Percentiles rank a stretch among this genome's conserved stretches.
phyloP scores from a whole-genome alignment of 495 filamentous ascomycete genomes.

The Lepidopterella palustris region DNA sequence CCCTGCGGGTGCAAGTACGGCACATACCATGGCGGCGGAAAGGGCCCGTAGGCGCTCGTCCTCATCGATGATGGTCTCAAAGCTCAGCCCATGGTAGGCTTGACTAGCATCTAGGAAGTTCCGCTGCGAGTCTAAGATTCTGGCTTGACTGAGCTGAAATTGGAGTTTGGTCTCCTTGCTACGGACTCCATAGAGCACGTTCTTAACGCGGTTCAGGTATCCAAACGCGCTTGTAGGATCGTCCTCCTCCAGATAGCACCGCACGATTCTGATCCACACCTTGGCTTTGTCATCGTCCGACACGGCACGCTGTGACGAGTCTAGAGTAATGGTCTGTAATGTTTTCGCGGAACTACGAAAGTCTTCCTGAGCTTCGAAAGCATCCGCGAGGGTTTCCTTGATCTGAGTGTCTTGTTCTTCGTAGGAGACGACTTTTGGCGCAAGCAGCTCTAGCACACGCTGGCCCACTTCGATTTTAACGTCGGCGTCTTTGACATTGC shows the following conservation, averaged over 20 bases:
- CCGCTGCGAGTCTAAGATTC: conserved; percentile 84
- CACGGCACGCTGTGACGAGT: conserved; percentile 77
- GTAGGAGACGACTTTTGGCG: conserved; percentile 61
- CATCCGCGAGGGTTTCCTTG: conserved; percentile 72
- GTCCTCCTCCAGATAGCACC: conserved; percentile 90
- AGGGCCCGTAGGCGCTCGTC: conserved; percentile 79
- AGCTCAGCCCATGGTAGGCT: conserved; percentile 79
- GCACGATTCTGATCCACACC: conserved; percentile 89
- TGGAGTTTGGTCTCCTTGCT: conserved; percentile 68
- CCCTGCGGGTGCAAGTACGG: conserved; percentile 88
- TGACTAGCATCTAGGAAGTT: conserved; percentile 84
- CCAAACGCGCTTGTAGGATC: conserved; percentile 78
- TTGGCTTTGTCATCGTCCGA: conserved; percentile 67
- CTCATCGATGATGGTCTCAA: conserved; percentile 69
- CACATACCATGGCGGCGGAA: conserved; percentile 83
- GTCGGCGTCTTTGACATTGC: conserved; percentile 47
- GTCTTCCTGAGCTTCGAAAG: conserved; percentile 76
- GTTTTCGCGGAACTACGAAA: conserved; percentile 68
- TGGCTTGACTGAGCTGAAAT: conserved; percentile 85
- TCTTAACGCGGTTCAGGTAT: conserved; percentile 88
- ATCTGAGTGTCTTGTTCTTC: conserved; percentile 79
- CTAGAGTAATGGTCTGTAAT: conserved; percentile 78
- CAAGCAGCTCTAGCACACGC: conserved; percentile 58
- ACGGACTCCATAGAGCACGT: conserved; percentile 69
- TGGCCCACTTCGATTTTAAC: conserved; percentile 64